phyloP scores from a whole-genome alignment of 2,329 filamentous ascomycete genomes.

The Paecilomyces formosus region DNA sequence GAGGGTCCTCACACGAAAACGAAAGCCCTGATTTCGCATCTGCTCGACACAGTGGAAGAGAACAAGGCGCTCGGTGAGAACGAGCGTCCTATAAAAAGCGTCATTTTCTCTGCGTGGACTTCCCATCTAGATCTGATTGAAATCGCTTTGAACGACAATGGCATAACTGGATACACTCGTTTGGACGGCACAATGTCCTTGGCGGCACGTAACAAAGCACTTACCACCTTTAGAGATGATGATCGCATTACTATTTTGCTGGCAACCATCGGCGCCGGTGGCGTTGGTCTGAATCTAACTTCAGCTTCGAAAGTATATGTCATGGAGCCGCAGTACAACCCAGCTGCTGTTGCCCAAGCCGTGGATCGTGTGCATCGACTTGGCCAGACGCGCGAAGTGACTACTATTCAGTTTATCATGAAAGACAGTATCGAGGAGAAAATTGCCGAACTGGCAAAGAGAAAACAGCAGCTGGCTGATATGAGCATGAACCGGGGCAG shows the following conservation, averaged over 20 bases:
- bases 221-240: conserved; percentile 71
- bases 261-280: conserved; percentile 86
- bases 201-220: conserved; percentile 62
- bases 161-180: conserved; percentile 57
- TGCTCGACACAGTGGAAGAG: conserved; percentile 57
- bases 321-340: conserved; percentile 98
- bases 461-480: conserved; percentile 86
- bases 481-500: conserved; percentile 69
- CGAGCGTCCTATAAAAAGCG: conserved; percentile 77
- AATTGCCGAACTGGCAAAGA: conserved; percentile 80
- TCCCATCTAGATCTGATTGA: conserved; percentile 89
- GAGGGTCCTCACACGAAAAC: conserved; percentile 89
- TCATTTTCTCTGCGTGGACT: conserved; percentile 96
- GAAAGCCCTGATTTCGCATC: conserved; percentile 66
- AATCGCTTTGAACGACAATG: conserved; percentile 59
- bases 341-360: conserved; percentile 87
- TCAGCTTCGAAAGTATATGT: conserved; percentile 81
- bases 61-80: conserved; percentile 40
- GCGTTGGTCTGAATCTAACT: conserved; percentile 84
- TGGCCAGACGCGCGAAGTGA: conserved; percentile 81
- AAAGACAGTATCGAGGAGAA: conserved; percentile 84
- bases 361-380: conserved; percentile 87
- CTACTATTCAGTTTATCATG: conserved; percentile 88
- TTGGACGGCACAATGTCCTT: conserved; percentile 87
- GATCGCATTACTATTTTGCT: conserved; percentile 68